Evolutionary conservation across 2,329 filamentous ascomycete species (phyloP), one percentile per base, ranked within the genome.

Genomic region (Stagonosporopsis chrysanthemi): DNA sequence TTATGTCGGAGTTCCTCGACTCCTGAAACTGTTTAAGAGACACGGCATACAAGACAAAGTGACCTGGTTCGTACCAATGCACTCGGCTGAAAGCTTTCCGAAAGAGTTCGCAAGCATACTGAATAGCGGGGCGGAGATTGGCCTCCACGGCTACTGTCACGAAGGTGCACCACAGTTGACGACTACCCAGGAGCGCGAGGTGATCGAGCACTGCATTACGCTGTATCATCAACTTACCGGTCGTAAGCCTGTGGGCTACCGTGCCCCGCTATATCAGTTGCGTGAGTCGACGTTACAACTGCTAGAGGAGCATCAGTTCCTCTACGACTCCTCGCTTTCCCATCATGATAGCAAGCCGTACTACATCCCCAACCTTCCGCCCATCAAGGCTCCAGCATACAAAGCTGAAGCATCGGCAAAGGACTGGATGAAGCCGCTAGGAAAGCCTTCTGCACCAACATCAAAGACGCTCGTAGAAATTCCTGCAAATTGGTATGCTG

Each of bases 11-110:
- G 84, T 85, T 0, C 81, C 81, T 0, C 79, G 84, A 9, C 76
- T 87, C 2, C 73, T 87, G 9, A 81, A 79, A 42, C 73, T 87
- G 47, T 83, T 87, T 65, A 77, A 79, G 29, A 83, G 81, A 63
- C 78, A 83, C 39, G 67, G 71, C 1, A 79, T 87, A 23, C 74
- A 82, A 3, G 77, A 84, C 26, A 82, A 82, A 56, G 77, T 83
- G 26, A 86, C 84, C 3, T 87, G 84, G 84, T 86, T 85, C 64
- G 80, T 87, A 11, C 85, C 85, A 0, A 84, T 84, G 43, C 84
- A 87, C 71, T 83, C 80, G 0, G 78, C 84, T 47, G 84, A 87
- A 61, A 84, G 80, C 9, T 87, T 87, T 59, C 84, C 84, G 0
- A 68, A 74, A 2, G 78, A 85, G 52, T 81, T 82, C 2, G 71